A percentile compares a stretch with the other conserved stretches of the same genome.
These are phyloP conservation scores for Penicillium herquei DNA, from an alignment of 495 filamentous ascomycete species.

Conservation along the genomic window DNA sequence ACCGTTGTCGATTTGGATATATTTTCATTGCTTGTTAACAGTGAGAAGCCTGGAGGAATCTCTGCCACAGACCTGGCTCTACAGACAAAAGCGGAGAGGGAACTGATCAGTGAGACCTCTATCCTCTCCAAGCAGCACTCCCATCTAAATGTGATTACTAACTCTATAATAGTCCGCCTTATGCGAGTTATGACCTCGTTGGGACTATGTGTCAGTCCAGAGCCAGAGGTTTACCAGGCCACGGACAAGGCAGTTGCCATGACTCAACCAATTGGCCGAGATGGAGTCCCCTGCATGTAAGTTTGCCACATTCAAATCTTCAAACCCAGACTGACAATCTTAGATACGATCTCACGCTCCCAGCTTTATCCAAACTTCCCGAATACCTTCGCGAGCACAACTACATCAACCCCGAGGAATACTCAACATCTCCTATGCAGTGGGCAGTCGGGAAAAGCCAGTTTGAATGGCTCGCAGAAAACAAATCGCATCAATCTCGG, in stretches of 20 bases:
- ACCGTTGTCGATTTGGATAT: constrained; percentile 9
- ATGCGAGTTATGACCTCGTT: constrained; percentile 11
- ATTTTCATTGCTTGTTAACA: constrained; percentile 6
- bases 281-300: constrained; percentile 19
- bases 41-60: not conserved
- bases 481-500: constrained; percentile 5
- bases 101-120: not conserved
- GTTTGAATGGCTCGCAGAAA: constrained; percentile 12
- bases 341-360: constrained; percentile 15
- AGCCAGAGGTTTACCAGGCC: constrained; percentile 30
- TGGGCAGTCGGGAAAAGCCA: constrained; percentile 15
- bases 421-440: constrained; percentile 6
- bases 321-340: constrained; percentile 1
- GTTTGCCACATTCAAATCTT: not conserved
- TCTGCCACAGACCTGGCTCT: not conserved
- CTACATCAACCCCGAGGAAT: constrained; percentile 19
- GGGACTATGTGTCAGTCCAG: constrained; percentile 1
- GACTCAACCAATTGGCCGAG: constrained; percentile 28
- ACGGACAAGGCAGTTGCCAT: constrained; percentile 37
- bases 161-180: constrained; percentile 5
- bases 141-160: not conserved
- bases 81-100: not conserved
- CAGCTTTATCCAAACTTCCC: constrained; percentile 16
- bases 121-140: too few relatives aligned
- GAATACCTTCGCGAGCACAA: constrained; percentile 15